A percentile compares a stretch with the other conserved stretches of the same genome.
Evolutionary conservation across 768 basidiomycete species (phyloP).

Genomic region (Daedalea quercina): DNA sequence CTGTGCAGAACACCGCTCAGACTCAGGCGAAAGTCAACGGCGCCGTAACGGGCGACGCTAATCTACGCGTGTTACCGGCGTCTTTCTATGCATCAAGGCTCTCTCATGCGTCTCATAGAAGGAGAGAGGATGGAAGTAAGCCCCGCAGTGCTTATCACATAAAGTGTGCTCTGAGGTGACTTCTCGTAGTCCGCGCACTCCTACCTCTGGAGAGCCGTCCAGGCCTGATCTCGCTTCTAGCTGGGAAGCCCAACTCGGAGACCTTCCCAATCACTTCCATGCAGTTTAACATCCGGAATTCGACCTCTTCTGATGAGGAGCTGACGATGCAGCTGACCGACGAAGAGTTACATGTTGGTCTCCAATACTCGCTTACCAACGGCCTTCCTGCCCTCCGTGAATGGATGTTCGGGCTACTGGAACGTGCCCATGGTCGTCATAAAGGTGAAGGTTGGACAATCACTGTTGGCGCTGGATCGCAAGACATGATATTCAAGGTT

Average conservation of each 20-base stretch:
- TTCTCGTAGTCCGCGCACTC: conserved; percentile 46
- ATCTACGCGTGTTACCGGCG: conserved; percentile 30
- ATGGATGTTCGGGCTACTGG: conserved; percentile 73
- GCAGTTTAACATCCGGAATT: conserved; percentile 49
- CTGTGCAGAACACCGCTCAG: too few relatives aligned
- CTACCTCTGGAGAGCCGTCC: conserved; percentile 74
- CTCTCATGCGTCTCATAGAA: conserved; percentile 49
- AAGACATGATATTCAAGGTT: conserved; percentile 87
- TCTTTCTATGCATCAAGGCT: conserved; percentile 53
- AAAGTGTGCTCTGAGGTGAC: neutral
- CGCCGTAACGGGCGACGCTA: too few relatives aligned
- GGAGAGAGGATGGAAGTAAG: conserved; percentile 58
- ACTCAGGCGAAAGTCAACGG: too few relatives aligned
- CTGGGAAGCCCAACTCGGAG: conserved; percentile 87
- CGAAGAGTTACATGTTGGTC: conserved; percentile 51
- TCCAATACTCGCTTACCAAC: conserved; percentile 74
- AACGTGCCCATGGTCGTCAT: conserved; percentile 55
- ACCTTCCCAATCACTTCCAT: conserved; percentile 89
- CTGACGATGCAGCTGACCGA: conserved; percentile 47
- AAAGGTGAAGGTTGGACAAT: conserved; percentile 61
- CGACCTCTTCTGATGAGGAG: conserved; percentile 40
- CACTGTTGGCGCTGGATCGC: conserved; percentile 77
- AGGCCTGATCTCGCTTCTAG: conserved; percentile 74
- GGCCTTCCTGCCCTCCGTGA: conserved; percentile 58
- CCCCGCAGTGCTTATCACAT: conserved; percentile 5